Base-by-base conservation (phyloP, 129 eudicot species). In the Tanacetum coccineum region DNA sequence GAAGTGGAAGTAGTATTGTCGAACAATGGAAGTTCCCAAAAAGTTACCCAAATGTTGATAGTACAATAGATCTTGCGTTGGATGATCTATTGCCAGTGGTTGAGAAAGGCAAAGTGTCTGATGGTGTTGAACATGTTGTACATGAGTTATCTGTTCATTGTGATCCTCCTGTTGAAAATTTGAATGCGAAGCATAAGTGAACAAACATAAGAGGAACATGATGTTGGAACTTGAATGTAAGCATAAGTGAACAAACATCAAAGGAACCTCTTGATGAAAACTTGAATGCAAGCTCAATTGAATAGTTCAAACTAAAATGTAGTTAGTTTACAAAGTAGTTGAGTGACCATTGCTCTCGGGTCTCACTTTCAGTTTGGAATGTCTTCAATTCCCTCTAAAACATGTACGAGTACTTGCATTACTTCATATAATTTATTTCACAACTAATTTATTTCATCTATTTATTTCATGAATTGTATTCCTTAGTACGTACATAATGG, bases 1-100 rank as follows among this genome's bases (percentile, higher is more conserved):
- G 67, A 60, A 59, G 42, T 49, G 49, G 81, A 75, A 63, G 66
- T 48, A n/a, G n/a, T n/a, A n/a, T n/a, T n/a, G n/a, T n/a, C n/a
- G n/a, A n/a, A n/a, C n/a, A n/a, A n/a, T 30, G 81, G 74, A 47
- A 63, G 57, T 13, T 62, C 45, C 36, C 54, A 60, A 62, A 59
- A 62, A 30, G 62, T 15, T 55, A 47, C 81, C 44, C 64, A 50
- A 73, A 68, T 69, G 69, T 46, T 51, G 51, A 66, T 26, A 59
- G 50, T 60, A 70, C 58, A 59, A 13, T 50, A 62, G 67, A 63
- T 56, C 26, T 74, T 76, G 67, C 40, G 13, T 36, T 40, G 46
- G 74, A 47, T 62, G 49, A 13, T 68, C 55, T 56, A 36, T 40
- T 67, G 14, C 57, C 78, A 70, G 72, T 14, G 50, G 59, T 18